Evolutionary conservation across 345 rosid species (phyloP).

Genomic region (Syzygium oleosum): DNA sequence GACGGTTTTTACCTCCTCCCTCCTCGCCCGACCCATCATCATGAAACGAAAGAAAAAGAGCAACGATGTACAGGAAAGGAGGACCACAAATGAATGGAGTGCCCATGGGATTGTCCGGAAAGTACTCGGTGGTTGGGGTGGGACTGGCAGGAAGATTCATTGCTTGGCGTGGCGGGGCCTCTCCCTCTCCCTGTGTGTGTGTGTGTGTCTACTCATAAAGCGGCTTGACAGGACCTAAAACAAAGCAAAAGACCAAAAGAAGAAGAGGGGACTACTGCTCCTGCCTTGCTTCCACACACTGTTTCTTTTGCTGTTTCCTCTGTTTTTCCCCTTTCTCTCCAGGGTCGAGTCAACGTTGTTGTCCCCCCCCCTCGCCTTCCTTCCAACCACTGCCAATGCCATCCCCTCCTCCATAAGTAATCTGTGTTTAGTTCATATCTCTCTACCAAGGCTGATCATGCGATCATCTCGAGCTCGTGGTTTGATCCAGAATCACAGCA

Average conservation of each 20-base stretch:
- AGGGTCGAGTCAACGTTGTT: neutral
- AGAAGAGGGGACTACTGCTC: neutral
- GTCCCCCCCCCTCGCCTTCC: neutral
- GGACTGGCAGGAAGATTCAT: neutral
- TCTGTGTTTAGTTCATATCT: neutral
- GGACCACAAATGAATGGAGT: neutral
- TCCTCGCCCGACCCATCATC: neutral
- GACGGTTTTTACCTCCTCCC: neutral
- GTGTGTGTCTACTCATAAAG: neutral
- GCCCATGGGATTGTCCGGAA: neutral
- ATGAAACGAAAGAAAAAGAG: neutral
- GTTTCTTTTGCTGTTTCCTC: neutral
- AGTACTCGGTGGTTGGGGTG: neutral
- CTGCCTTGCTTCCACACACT: neutral
- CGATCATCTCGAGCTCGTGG: neutral
- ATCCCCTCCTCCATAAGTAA: neutral
- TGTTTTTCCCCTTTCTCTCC: neutral
- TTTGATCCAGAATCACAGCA: neutral
- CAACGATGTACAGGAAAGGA: neutral
- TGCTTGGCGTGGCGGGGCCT: neutral
- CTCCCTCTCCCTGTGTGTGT: neutral
- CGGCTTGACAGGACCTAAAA: neutral
- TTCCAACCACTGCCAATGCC: neutral
- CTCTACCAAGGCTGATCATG: neutral
- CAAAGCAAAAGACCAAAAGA: neutral